These are phyloP conservation scores for Phytophthora quininea DNA, from an alignment of 352 stramenopile genomes.

Conservation along the genomic window DNA sequence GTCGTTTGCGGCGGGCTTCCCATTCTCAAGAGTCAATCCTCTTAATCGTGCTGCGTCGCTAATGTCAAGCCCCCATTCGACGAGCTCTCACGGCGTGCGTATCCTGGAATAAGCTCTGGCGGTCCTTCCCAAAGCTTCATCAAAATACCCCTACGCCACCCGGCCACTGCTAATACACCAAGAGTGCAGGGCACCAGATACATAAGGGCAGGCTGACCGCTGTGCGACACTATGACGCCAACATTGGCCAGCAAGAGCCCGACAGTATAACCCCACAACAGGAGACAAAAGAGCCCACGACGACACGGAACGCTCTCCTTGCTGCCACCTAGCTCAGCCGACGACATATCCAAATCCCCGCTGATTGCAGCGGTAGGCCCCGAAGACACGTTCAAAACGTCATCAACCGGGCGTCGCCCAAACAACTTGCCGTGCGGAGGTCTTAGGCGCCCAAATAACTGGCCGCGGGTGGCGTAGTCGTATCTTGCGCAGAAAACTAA, in stretches of 20 bases:
- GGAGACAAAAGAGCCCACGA: constrained; percentile 70
- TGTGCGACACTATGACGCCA: constrained; percentile 91
- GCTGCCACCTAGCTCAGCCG: constrained; percentile 51
- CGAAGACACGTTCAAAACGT: constrained; percentile 10
- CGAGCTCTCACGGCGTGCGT: constrained; percentile 30
- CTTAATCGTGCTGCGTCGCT: constrained; percentile 31
- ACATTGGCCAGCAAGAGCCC: constrained; percentile 94
- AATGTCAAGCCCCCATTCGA: constrained; percentile 35
- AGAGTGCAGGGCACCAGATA: constrained; percentile 96
- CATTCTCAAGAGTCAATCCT: constrained; percentile 29
- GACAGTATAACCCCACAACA: constrained; percentile 94
- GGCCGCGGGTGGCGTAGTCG: constrained; percentile 88
- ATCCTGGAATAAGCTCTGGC: constrained; percentile 50
- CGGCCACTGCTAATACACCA: constrained; percentile 77
- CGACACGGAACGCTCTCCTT: constrained; percentile 39
- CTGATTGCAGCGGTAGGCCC: constrained; percentile 2
- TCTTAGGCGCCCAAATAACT: constrained; percentile 66
- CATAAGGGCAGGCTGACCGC: constrained; percentile 95
- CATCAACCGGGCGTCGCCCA: constrained; percentile 18
- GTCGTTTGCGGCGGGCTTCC: constrained; percentile 35
- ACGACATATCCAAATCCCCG: constrained; percentile 25
- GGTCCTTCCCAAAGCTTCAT: constrained; percentile 91
- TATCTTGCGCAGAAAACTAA: constrained; percentile 95
- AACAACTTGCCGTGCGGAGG: constrained; percentile 50
- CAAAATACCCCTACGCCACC: constrained; percentile 85